These are phyloP conservation scores for Hypsizygus marmoreus DNA, from an alignment of 768 basidiomycete species.

Conservation along the genomic window DNA sequence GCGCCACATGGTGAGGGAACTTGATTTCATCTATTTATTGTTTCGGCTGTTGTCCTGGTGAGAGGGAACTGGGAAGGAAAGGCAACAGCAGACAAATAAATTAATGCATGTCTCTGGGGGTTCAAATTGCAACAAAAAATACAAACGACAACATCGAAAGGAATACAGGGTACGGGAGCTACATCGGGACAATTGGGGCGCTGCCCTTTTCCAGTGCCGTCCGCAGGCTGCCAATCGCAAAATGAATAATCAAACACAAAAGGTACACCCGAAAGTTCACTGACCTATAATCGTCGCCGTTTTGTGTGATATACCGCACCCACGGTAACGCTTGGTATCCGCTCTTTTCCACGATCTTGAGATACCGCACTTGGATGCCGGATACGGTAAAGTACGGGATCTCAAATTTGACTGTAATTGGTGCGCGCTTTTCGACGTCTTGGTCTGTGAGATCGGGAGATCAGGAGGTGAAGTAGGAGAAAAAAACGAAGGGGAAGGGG, in stretches of 20 bases:
- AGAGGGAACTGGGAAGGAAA: too few relatives aligned
- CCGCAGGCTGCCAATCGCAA: slow-evolving; percentile 50
- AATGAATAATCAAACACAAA: neutral
- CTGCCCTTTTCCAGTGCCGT: slow-evolving; percentile 78
- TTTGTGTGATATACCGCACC: slow-evolving; percentile 94
- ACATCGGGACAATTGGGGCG: slow-evolving; percentile 63
- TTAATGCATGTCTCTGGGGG: too few relatives aligned
- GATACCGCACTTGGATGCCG: slow-evolving; percentile 95
- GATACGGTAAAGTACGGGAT: slow-evolving; percentile 99
- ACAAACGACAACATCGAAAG: neutral
- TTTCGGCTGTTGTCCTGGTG: too few relatives aligned
- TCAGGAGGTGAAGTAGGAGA: neutral
- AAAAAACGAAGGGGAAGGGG: neutral
- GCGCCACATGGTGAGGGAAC: too few relatives aligned
- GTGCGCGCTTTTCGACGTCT: slow-evolving; percentile 87
- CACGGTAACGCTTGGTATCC: slow-evolving; percentile 96
- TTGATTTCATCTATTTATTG: too few relatives aligned
- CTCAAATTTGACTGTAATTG: slow-evolving; percentile 97
- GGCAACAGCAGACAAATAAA: too few relatives aligned
- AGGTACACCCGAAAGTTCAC: slow-evolving; percentile 3
- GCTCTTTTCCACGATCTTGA: slow-evolving; percentile 98
- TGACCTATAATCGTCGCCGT: slow-evolving; percentile 89
- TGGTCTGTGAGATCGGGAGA: slow-evolving; percentile 42
- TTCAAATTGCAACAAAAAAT: too few relatives aligned
- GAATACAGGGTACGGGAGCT: slow-evolving; percentile 14